phyloP scores from a whole-genome alignment of 768 basidiomycete genomes.

The Pseudohyphozyma bogoriensis region DNA sequence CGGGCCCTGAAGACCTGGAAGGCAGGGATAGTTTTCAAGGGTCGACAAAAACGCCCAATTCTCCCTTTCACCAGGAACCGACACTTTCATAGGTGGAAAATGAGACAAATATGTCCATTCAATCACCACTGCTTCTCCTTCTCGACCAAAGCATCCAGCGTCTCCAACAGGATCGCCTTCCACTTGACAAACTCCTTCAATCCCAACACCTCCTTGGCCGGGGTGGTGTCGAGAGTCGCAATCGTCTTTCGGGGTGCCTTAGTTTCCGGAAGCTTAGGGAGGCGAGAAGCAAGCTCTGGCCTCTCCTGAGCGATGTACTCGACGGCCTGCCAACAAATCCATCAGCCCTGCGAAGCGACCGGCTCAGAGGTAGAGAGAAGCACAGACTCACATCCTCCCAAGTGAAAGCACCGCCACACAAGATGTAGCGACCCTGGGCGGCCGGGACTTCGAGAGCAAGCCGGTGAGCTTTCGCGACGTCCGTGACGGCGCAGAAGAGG shows the following conservation, averaged over 20 bases:
- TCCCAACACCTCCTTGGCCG: slow-evolving; percentile 19
- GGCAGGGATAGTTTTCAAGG: too few relatives aligned
- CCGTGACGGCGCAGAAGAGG: slow-evolving; percentile 24
- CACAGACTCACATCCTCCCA: slow-evolving; percentile 25
- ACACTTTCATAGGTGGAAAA: too few relatives aligned
- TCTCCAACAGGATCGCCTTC: slow-evolving; percentile 18
- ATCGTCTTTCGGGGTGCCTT: slow-evolving; percentile 5
- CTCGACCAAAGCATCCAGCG: slow-evolving; percentile 26
- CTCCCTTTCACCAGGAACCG: too few relatives aligned
- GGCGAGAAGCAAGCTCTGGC: slow-evolving; percentile 18
- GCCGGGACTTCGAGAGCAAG: slow-evolving; percentile 14
- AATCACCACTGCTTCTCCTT: slow-evolving; percentile 28
- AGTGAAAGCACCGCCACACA: slow-evolving; percentile 30
- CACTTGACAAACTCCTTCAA: slow-evolving; percentile 19
- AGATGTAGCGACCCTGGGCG: slow-evolving; percentile 9
- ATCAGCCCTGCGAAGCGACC: not conserved
- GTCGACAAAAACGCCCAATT: too few relatives aligned
- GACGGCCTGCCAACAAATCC: slow-evolving; percentile 14
- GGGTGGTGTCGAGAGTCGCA: slow-evolving; percentile 21
- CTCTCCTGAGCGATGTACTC: slow-evolving; percentile 2
- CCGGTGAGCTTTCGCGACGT: slow-evolving; percentile 28
- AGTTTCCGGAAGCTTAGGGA: slow-evolving; percentile 19
- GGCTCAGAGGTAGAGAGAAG: not conserved
- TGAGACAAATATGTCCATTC: too few relatives aligned
- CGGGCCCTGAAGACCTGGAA: too few relatives aligned